phyloP scores from a whole-genome alignment of 2,329 filamentous ascomycete species.

The Sporothrix luriei region DNA sequence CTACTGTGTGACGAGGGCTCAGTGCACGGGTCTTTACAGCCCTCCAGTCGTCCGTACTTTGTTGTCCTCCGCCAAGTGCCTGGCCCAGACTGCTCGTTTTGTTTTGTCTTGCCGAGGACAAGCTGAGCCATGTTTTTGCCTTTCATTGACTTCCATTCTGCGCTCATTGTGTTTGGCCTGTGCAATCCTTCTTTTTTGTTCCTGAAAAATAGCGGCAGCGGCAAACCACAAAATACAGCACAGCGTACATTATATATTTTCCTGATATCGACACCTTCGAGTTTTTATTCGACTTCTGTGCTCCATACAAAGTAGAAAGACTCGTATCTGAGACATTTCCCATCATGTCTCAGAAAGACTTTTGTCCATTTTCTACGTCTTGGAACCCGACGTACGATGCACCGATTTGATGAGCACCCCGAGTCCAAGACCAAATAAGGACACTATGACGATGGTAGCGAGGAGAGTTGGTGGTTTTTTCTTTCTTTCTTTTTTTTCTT shows the following conservation, averaged over 20 bases:
- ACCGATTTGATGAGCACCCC: neutral
- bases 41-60: no score
- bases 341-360: neutral
- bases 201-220: neutral
- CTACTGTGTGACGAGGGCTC: neutral
- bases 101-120: neutral
- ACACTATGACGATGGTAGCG: neutral
- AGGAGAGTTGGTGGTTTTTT: no score
- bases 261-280: no score
- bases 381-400: neutral
- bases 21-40: constrained; percentile 4
- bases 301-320: neutral
- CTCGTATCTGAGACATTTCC: neutral
- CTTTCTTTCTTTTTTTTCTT: no score
- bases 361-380: constrained; percentile 19
- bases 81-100: neutral
- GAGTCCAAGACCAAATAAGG: neutral
- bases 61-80: neutral
- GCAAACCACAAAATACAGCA: no score
- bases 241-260: no score
- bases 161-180: no score
- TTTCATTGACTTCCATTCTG: neutral
- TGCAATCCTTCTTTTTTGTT: neutral
- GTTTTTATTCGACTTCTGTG: no score
- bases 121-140: neutral